phyloP scores from a whole-genome alignment of 2,329 filamentous ascomycete genomes.

The Verticillium alfalfae region DNA sequence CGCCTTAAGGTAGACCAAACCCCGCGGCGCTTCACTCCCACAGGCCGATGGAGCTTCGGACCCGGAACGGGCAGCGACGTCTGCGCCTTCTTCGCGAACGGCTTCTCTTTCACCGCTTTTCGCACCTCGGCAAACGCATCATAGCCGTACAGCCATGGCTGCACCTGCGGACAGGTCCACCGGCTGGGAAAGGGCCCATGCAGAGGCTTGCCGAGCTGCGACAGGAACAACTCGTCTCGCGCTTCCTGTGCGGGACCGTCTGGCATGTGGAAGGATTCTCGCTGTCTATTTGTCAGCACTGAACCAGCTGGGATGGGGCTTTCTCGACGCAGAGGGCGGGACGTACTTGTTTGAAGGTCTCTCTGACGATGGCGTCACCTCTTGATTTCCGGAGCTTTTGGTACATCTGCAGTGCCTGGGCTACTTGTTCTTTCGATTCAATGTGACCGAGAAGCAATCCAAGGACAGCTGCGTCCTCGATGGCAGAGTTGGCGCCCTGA shows the following conservation, averaged over 20 bases:
- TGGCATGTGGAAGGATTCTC: constrained; percentile 45
- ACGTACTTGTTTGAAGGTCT: constrained; percentile 42
- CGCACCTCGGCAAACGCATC: constrained; percentile 53
- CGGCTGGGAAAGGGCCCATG: constrained; percentile 55
- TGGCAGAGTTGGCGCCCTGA: constrained; percentile 61
- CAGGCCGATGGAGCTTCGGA: background rate
- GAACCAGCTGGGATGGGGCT: background rate
- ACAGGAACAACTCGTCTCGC: constrained; percentile 52
- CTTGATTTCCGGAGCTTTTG: constrained; percentile 40
- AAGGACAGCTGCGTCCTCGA: constrained; percentile 64
- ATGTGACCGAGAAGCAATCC: constrained; percentile 52
- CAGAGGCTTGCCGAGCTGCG: constrained; percentile 42
- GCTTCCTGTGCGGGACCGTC: constrained; percentile 52
- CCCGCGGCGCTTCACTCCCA: background rate
- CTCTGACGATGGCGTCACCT: constrained; percentile 49
- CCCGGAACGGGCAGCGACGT: background rate
- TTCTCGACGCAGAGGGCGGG: too few relatives aligned
- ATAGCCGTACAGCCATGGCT: constrained; percentile 62
- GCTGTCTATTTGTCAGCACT: constrained; percentile 23
- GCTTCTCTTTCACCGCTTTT: constrained; percentile 10
- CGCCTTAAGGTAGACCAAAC: background rate
- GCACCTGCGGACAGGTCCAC: constrained; percentile 57
- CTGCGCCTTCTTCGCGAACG: background rate
- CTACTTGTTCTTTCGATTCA: constrained; percentile 36
- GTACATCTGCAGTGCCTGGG: constrained; percentile 37